Conservation (phyloP, 2,329 filamentous ascomycete genomes). For the Talaromyces albobiverticillius region DNA sequence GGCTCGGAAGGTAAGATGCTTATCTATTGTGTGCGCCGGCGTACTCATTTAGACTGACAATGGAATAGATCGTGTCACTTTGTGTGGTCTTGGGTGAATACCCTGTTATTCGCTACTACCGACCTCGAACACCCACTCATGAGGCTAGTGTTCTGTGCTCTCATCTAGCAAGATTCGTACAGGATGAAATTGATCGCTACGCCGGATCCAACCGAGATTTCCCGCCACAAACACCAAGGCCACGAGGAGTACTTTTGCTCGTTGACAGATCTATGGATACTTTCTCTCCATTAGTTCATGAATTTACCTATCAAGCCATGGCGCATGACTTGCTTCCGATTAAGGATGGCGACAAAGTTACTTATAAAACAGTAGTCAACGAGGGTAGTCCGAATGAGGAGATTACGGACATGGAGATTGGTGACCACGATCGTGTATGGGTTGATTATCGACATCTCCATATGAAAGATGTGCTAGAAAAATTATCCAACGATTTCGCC, state of each 20-base stretch:
- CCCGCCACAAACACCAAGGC: slow-evolving; percentile 68
- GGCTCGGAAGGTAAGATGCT: slow-evolving; percentile 71
- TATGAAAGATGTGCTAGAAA: slow-evolving; percentile 97
- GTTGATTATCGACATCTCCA: slow-evolving; percentile 89
- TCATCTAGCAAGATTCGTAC: slow-evolving; percentile 85
- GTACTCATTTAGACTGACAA: slow-evolving; percentile 16
- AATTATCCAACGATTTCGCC: slow-evolving; percentile 87
- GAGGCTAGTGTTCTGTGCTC: slow-evolving; percentile 85
- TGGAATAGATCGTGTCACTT: slow-evolving; percentile 69
- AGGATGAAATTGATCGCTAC: slow-evolving; percentile 87
- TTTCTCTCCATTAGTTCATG: slow-evolving; percentile 81
- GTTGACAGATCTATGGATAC: slow-evolving; percentile 93
- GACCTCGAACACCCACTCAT: slow-evolving; percentile 70
- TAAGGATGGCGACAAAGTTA: slow-evolving; percentile 82
- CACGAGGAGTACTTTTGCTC: slow-evolving; percentile 78
- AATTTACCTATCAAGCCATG: slow-evolving; percentile 99
- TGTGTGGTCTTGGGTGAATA: slow-evolving; percentile 94
- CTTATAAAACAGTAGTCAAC: slow-evolving; percentile 77
- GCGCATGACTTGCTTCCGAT: slow-evolving; percentile 89
- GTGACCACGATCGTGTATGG: slow-evolving; percentile 91
- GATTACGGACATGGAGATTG: slow-evolving; percentile 86
- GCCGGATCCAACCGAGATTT: slow-evolving; percentile 81
- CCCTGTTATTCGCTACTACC: slow-evolving; percentile 88
- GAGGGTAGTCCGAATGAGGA: slow-evolving; percentile 68
- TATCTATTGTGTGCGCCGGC: not conserved